Base-by-base conservation (phyloP, 257 asterid genomes). In the Fraxinus anomala region DNA sequence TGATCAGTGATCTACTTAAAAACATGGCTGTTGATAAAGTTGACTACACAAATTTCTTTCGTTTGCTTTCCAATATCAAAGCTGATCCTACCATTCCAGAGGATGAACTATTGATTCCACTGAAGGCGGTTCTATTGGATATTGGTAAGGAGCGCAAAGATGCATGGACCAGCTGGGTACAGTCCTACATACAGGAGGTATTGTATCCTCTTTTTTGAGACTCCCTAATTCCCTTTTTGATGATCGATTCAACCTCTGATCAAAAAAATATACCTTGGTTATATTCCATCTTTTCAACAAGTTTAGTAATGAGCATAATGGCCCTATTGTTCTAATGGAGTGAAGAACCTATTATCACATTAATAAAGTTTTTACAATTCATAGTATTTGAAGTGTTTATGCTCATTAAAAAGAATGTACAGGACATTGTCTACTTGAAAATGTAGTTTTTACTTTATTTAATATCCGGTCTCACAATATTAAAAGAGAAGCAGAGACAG, bases 21-120 rank as follows among this genome's bases (percentile, higher is more conserved):
- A 93, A 96, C 84, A 90, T 96, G 98, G 92, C 98, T 6, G 92
- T 96, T 30, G 99, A 96, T 85, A 96, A 96, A 89, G 98, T 93
- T 68, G 99, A 96, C 91, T 96, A 93, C 92, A 96, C 99, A 66
- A 96, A 93, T 79, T 96, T 96, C 89, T 96, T 93, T 78, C 94
- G 98, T 88, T 80, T 85, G 86, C 95, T 96, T 51, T 93, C 99
- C 49, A 92, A 93, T 83, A 80, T 96, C 81, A 92, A 96, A 85
- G 90, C 96, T 69, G 97, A 93, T 82, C 83, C 87, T 16, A 77
- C 88, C 31, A 82, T 85, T 81, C 90, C 84, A 56, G 94, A 87
- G 68, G 92, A 89, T 68, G 94, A 91, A 83, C 84, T 93, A 78
- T 84, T 92, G 86, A 73, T 85, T 83, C 98, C 99, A 63, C 83